Base-by-base conservation (phyloP, 78 protist genomes). In the Isochrysis galbana region DNA sequence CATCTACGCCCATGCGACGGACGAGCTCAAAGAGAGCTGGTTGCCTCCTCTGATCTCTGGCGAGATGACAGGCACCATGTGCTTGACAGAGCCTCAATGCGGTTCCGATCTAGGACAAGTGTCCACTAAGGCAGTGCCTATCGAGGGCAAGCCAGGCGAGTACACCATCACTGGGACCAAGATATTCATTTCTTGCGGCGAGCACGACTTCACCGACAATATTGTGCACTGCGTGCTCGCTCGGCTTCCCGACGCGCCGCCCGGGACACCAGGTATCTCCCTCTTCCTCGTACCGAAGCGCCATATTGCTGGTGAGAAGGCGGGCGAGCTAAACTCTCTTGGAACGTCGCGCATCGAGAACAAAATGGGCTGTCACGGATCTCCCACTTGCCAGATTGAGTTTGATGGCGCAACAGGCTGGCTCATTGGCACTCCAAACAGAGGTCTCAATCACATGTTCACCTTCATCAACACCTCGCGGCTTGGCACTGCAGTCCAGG, bases 391-490 rank as follows among this genome's bases (percentile, higher is more conserved):
- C 54, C 90, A 91, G 91, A n/a, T 91, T 74, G 32, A 78, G 78
- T 91, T 91, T 77, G 94, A 91, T 25, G 91, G 25, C 54, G 44
- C 89, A 38, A 26, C 29, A 46, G 94, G 94, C n/a, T 91, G 46
- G 39, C 47, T 91, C 51, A 84, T 91, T 38, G 94, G 94, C 51
- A 72, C 48, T 26, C 54, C 34, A 42, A 51, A 91, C 70, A 47
- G 78, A 48, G 94, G 94, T 7, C 5, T 91, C 48, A 45, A 54
- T 25, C 91, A 91, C 55, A 91, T 91, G 94, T 91, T 91, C 91
- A 91, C 94, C 87, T 91, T 91, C 94, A 91, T 91, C 90, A 91
- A 91, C 94, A 84, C 91, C 14, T 87, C 94, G n/a, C 90, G 94
- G 38, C 47, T 91, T 47, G 94, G 94, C 70, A 91, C 94, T 23